Conservation (phyloP, 352 stramenopile species). For the Globisporangium middletonii region DNA sequence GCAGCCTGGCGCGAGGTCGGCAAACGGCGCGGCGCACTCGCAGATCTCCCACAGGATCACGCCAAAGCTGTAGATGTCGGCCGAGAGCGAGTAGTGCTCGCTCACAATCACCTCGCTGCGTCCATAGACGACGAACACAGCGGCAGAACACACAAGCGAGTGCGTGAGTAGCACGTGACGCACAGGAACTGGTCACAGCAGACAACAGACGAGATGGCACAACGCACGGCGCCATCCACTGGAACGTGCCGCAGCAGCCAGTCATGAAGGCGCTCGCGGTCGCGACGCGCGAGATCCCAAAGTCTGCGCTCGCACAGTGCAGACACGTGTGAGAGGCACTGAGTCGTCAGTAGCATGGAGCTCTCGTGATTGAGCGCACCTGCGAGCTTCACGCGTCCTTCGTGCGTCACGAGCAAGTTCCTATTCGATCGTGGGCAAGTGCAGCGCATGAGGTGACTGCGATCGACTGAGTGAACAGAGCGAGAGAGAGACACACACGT, state of each 20-base stretch:
- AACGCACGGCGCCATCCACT: constrained; percentile 80
- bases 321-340: background rate
- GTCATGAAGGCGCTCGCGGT: constrained; percentile 55
- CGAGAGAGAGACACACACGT: constrained; percentile 3
- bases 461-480: background rate
- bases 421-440: constrained; percentile 17
- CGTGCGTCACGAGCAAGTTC: constrained; percentile 66
- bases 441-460: background rate
- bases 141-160: background rate
- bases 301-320: constrained; percentile 28
- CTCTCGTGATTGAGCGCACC: constrained; percentile 15
- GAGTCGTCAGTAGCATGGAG: background rate
- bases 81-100: constrained; percentile 56
- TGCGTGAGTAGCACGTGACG: background rate
- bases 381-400: constrained; percentile 69
- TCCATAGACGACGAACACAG: background rate
- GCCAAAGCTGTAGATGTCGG: constrained; percentile 78
- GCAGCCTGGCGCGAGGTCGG: constrained; percentile 38
- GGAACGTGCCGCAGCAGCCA: constrained; percentile 70
- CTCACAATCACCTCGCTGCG: constrained; percentile 65
- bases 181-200: background rate
- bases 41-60: constrained; percentile 83
- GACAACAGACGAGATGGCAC: background rate
- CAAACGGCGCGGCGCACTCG: constrained; percentile 53
- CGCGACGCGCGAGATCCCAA: constrained; percentile 65